Base-by-base conservation (phyloP, 2,329 filamentous ascomycete species). In the Lachnellula occidentalis region DNA sequence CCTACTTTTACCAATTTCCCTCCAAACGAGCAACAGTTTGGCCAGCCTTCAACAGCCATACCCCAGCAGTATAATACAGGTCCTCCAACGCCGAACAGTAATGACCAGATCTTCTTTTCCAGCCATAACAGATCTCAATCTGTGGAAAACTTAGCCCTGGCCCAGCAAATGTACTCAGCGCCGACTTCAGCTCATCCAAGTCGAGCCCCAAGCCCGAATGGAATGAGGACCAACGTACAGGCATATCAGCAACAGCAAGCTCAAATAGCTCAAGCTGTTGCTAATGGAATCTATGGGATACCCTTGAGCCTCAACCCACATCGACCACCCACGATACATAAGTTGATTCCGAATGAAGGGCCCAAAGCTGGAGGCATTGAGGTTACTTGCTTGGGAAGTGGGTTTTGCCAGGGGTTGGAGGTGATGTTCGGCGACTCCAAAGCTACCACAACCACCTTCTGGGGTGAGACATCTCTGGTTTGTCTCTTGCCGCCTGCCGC, bases 301-400 rank as follows among this genome's bases (percentile, higher is more conserved):
- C 75, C 80, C 27, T 67, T 82, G 27, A 71, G 70, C 7, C 72
- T 79, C 53, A 75, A 75, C 48, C 74, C 77, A 43, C 73, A 78
- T n/a, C 73, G 78, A 31, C 75, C 80, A 2, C 81, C 86, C 1
- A 80, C 81, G 17, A 92, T 95, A 21, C 86, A 90, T 68, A 92
- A 92, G 69, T 79, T 96, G 58, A 89, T 94, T 36, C 91, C 92
- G 0, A 80, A 80, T 31, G 88, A 95, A 69, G 91, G 91, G 0
- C 88, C 91, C 6, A 88, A 85, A 55, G 83, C 82, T 36, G 91
- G 91, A 56, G 91, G 91, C 42, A 91, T 90, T 50, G 91, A 96
- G 69, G 90, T 96, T 3, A 92, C 89, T 0, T 81, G 94, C 53
- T 76, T 95, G 8, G 91, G 92, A 17, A 88, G 85, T 60, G 83